These are phyloP conservation scores for Rhodosporidiobolus sp. DNA, from an alignment of 768 basidiomycete species.

Conservation along the genomic window DNA sequence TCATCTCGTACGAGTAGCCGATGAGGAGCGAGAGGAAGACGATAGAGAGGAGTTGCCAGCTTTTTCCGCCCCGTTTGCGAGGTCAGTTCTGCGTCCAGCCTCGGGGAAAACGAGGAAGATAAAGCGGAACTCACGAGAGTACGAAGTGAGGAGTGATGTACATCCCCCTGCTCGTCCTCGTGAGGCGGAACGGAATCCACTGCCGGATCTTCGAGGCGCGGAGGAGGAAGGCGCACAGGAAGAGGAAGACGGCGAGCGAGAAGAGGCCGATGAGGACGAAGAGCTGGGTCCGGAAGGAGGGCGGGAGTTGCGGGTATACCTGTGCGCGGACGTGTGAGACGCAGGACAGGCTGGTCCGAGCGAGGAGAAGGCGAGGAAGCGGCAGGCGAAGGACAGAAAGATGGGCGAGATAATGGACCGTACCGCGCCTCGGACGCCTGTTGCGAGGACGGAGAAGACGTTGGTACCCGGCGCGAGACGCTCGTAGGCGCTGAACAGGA, in stretches of 20 bases:
- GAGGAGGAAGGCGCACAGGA: not conserved
- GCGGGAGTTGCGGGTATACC: not conserved
- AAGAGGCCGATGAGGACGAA: no score
- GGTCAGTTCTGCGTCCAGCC: not conserved
- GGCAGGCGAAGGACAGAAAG: no score
- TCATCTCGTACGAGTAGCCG: not conserved
- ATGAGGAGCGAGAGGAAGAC: not conserved
- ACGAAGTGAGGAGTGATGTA: not conserved
- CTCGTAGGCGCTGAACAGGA: not conserved
- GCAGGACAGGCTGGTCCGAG: not conserved
- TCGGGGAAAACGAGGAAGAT: not conserved
- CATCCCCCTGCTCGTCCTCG: not conserved
- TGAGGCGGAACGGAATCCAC: not conserved
- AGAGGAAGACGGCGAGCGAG: not conserved
- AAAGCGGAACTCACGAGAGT: not conserved
- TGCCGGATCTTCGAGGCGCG: not conserved
- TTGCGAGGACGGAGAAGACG: not conserved
- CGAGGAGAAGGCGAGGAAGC: not conserved
- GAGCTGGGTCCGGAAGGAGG: no score
- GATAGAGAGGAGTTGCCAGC: not conserved
- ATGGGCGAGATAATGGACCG: not conserved
- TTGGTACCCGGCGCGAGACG: not conserved
- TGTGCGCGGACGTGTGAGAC: not conserved
- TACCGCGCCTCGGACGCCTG: not conserved
- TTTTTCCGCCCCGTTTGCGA: not conserved